A percentile compares a stretch with the other conserved stretches of the same genome.
Evolutionary conservation across 768 basidiomycete genomes (phyloP).

Genomic region (Mycena albidolilacea): DNA sequence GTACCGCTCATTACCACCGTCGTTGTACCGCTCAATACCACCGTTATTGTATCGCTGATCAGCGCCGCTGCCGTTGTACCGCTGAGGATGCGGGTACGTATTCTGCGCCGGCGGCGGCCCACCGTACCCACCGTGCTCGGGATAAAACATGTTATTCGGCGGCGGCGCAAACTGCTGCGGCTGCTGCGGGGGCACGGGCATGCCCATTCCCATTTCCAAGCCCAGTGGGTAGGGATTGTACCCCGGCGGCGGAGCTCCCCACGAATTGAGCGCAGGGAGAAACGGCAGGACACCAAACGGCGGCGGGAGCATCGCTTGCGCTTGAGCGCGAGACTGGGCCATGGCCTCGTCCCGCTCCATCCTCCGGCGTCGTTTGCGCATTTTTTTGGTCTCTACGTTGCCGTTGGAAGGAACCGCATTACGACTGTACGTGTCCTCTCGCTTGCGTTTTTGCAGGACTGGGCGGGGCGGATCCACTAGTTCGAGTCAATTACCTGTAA

Average conservation of each 20-base stretch:
- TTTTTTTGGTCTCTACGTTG: constrained; percentile 49
- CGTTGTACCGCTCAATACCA: constrained; percentile 6
- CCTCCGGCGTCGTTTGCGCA: constrained; percentile 57
- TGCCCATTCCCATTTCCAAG: no score
- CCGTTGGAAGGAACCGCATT: not conserved
- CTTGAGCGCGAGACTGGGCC: constrained; percentile 35
- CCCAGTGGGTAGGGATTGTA: constrained; percentile 29
- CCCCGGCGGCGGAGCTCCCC: constrained; percentile 25
- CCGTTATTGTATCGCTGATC: no score
- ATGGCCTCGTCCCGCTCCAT: constrained; percentile 52
- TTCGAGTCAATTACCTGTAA: not conserved
- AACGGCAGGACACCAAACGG: constrained; percentile 25
- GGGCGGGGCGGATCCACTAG: constrained; percentile 12
- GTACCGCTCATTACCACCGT: not conserved
- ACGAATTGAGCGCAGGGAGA: constrained; percentile 30
- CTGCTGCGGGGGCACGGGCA: no score
- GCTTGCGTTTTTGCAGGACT: constrained; percentile 36
- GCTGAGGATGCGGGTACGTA: not conserved
- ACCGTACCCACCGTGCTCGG: not conserved
- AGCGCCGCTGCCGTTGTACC: constrained; percentile 2
- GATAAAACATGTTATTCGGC: constrained; percentile 2
- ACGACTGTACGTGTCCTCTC: constrained; percentile 19
- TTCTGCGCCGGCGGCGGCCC: constrained; percentile 3
- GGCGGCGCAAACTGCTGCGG: not conserved
- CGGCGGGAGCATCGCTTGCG: constrained; percentile 16